phyloP scores from a whole-genome alignment of 1,139 yeast species.

The Geotrichum histeridarum region DNA sequence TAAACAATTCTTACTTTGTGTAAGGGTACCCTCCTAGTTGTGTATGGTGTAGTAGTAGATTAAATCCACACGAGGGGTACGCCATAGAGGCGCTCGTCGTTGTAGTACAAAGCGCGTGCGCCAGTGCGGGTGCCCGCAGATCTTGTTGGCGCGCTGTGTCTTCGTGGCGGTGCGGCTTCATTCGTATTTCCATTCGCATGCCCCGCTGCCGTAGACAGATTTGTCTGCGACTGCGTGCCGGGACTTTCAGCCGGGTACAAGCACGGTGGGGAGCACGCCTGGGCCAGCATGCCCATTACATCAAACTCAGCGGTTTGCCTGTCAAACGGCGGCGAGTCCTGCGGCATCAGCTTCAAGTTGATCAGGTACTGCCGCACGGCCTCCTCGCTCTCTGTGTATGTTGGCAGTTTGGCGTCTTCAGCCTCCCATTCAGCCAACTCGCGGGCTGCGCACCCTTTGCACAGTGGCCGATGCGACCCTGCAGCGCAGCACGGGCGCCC shows the following conservation, averaged over 20 bases:
- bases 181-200: neutral
- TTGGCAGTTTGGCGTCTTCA: slow-evolving; percentile 13
- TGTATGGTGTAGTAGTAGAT: neutral
- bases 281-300: slow-evolving; percentile 9
- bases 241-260: neutral
- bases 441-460: neutral
- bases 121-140: neutral
- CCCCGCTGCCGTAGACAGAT: neutral
- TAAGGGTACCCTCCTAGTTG: too few species aligned
- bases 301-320: slow-evolving; percentile 10
- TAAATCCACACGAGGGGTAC: slow-evolving; percentile 11
- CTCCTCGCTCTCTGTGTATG: slow-evolving; percentile 16
- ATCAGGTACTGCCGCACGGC: slow-evolving; percentile 19
- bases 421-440: slow-evolving; percentile 15
- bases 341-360: slow-evolving; percentile 10
- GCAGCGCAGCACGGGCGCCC: neutral
- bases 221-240: neutral
- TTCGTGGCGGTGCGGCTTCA: neutral
- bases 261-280: slow-evolving; percentile 16
- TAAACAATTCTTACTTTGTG: too few species aligned
- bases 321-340: slow-evolving; percentile 12
- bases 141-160: neutral
- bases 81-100: slow-evolving; percentile 4
- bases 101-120: neutral
- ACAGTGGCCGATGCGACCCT: neutral